phyloP scores from a whole-genome alignment of 441 rosid species.

The Erysimum cheiri region DNA sequence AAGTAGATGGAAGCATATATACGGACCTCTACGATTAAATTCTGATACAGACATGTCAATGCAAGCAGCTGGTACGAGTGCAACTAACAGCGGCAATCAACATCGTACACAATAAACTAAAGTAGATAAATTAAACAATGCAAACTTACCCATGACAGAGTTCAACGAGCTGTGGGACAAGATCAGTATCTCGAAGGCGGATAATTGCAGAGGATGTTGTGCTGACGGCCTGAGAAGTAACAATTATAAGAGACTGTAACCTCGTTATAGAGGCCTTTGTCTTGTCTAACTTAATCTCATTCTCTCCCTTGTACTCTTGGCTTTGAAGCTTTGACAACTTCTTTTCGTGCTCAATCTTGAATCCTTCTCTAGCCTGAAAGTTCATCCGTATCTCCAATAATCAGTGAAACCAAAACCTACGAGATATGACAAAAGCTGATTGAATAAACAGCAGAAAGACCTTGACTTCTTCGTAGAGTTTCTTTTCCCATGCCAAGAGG shows the following conservation, averaged over 20 bases:
- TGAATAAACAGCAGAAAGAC: slow-evolving; percentile 42
- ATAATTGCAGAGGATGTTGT: slow-evolving; percentile 83
- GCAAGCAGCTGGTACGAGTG: slow-evolving; percentile 12
- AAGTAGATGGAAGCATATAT: neutral
- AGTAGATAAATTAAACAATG: slow-evolving; percentile 3
- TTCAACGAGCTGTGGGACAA: slow-evolving; percentile 87
- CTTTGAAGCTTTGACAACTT: slow-evolving; percentile 84
- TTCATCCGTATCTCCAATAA: slow-evolving; percentile 6
- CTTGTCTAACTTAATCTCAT: slow-evolving; percentile 80
- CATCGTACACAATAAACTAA: neutral
- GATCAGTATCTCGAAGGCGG: slow-evolving; percentile 79
- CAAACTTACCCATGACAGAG: slow-evolving; percentile 83
- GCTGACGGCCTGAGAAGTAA: slow-evolving; percentile 85
- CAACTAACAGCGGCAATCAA: slow-evolving; percentile 16
- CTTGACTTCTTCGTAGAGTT: slow-evolving; percentile 91
- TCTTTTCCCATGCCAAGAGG: slow-evolving; percentile 97
- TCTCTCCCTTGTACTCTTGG: slow-evolving; percentile 88
- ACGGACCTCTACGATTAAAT: slow-evolving; percentile 13
- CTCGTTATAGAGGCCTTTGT: slow-evolving; percentile 74
- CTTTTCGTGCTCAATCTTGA: slow-evolving; percentile 83
- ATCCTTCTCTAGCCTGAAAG: slow-evolving; percentile 81
- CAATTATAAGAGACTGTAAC: slow-evolving; percentile 73
- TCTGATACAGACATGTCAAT: slow-evolving; percentile 29
- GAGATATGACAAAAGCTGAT: neutral
- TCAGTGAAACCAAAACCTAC: slow-evolving; percentile 11